A percentile compares a stretch with the other conserved stretches of the same genome.
Evolutionary conservation across 116 monocot species (phyloP).

Genomic region (Phalaenopsis hybrid): DNA sequence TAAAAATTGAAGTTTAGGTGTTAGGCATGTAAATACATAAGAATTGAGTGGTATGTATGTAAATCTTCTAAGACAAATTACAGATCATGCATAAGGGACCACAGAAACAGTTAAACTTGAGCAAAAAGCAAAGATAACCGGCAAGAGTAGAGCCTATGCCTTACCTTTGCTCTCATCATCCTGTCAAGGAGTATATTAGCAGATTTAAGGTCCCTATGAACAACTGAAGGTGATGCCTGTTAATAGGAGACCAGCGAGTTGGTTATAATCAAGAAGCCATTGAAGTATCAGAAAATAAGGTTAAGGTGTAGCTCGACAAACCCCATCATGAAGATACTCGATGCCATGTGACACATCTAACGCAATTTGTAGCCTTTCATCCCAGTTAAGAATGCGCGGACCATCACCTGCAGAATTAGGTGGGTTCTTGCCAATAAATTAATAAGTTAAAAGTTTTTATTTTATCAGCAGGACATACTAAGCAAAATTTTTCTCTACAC

Average conservation of each 20-base stretch:
- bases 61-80: too few species aligned
- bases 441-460: not conserved
- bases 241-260: not conserved
- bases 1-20: too few species aligned
- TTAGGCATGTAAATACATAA: not conserved
- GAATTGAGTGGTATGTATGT: not conserved
- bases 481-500: not conserved
- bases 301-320: constrained; percentile 11
- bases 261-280: constrained; percentile 1
- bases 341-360: constrained; percentile 90
- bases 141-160: not conserved
- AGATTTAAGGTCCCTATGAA: constrained; percentile 93
- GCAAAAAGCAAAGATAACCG: not conserved
- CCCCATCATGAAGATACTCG: constrained; percentile 97
- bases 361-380: constrained; percentile 81
- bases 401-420: constrained; percentile 41
- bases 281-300: constrained; percentile 2
- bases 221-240: constrained; percentile 84
- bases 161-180: constrained; percentile 86
- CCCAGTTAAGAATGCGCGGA: constrained; percentile 57
- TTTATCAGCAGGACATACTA: not conserved
- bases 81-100: not conserved
- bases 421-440: not conserved
- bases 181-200: constrained; percentile 88
- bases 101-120: not conserved